Base-by-base conservation (phyloP, 148 eudicot genomes). In the Vaccinium vitisidaea region DNA sequence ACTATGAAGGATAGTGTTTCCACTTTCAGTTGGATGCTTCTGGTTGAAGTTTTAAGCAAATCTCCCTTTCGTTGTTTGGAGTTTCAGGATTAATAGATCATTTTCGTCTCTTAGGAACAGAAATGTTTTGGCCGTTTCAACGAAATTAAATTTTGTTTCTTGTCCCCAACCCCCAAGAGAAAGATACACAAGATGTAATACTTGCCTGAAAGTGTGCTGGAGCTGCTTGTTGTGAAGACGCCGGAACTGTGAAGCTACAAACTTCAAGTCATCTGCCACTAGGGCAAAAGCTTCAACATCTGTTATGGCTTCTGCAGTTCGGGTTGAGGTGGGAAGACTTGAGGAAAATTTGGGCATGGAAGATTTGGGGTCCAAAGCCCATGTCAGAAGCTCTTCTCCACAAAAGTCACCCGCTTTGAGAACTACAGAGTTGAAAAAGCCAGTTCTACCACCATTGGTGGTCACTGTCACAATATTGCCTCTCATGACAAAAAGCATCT, bases 391-490 rank as follows among this genome's bases (percentile, higher is more conserved):
- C 89, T 92, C 95, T 83, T 94, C 97, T 73, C 97, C 97, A 86
- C 95, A 94, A 74, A 92, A 94, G 77, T 90, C 95, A 30, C 94
- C 94, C 5, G 93, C 90, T 13, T 85, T 86, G 54, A 94, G 95
- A 83, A 70, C 2, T 19, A 74, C 90, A 53, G 91, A 87, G 90
- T 92, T 91, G 84, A 94, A 90, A 88, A 92, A 91, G 53, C 93
- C 93, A 6, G 92, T 89, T 87, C 95, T 89, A 79, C 97, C 97
- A 19, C 97, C 95, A 87, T 92, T 92, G n/a, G 97, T 92, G 80
- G 95, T 92, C 90, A 86, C 80, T 4, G 94, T 92, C 69, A 86
- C 75, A 32, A 94, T 81, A 5, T 76, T 86, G 52, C 97, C 95
- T 65, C 97, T 83, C 94, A 91, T 92, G 58, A 94, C 75, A 83